phyloP scores from a whole-genome alignment of 805 yeast species.

The Starmerella etchellsii region DNA sequence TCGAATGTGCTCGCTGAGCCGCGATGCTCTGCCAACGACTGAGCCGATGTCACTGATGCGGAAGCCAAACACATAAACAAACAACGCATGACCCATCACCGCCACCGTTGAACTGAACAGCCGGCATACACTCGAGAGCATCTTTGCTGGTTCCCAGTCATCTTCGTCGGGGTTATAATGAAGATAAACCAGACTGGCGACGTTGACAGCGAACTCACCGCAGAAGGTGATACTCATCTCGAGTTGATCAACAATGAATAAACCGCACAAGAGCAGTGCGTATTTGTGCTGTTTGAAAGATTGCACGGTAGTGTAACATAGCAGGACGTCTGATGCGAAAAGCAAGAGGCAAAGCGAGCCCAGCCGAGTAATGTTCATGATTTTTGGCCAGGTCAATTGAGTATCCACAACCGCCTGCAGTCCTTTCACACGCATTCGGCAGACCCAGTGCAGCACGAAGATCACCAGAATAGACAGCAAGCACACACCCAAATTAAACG shows the following conservation, averaged over 20 bases:
- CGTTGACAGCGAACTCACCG: conserved; percentile 38
- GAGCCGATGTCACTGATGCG: conserved; percentile 39
- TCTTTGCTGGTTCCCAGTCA: conserved; percentile 57
- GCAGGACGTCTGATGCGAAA: conserved; percentile 35
- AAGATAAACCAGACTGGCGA: conserved; percentile 44
- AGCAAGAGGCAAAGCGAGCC: conserved; percentile 30
- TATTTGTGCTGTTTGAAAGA: conserved; percentile 4
- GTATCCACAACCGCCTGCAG: conserved; percentile 31
- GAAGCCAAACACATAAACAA: conserved; percentile 29
- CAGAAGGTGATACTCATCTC: conserved; percentile 48
- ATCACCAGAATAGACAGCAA: conserved; percentile 27
- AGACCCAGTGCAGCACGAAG: conserved; percentile 63
- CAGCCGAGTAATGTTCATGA: conserved; percentile 6
- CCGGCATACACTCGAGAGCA: conserved; percentile 47
- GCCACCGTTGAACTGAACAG: conserved; percentile 36
- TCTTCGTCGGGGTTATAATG: conserved; percentile 41
- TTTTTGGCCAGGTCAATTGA: neutral
- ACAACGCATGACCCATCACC: conserved; percentile 34
- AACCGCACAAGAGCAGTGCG: conserved; percentile 7
- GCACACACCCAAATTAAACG: conserved; percentile 29
- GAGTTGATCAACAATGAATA: conserved; percentile 42
- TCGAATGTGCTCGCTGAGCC: conserved; percentile 22
- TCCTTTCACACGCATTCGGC: conserved; percentile 30
- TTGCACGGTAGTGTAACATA: conserved; percentile 17
- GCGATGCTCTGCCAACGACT: conserved; percentile 21